Evolutionary conservation across 108 stramenopile genomes (phyloP).

Genomic region (Discostella stelligeroides): DNA sequence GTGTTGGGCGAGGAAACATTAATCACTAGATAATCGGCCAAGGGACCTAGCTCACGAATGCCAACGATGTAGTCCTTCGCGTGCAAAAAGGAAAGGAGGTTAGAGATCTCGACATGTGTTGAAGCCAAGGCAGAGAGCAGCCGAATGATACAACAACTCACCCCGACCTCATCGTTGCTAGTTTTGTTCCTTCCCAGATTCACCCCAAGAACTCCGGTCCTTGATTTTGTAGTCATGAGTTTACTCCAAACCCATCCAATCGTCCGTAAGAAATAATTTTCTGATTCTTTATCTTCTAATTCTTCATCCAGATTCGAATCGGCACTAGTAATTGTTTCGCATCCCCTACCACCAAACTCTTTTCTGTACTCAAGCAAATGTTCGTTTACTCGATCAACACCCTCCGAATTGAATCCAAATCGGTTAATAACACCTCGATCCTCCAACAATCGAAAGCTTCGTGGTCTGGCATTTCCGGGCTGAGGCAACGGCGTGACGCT

Average conservation of each 20-base stretch:
- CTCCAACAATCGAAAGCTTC: slow-evolving; percentile 91
- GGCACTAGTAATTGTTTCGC: slow-evolving; percentile 2
- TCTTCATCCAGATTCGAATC: neutral
- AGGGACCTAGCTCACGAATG: slow-evolving; percentile 79
- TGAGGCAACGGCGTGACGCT: slow-evolving; percentile 91
- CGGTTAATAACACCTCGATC: slow-evolving; percentile 94
- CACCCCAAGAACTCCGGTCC: slow-evolving; percentile 72
- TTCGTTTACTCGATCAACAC: slow-evolving; percentile 60
- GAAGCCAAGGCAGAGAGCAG: neutral
- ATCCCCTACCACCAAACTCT: slow-evolving; percentile 70
- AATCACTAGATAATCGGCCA: slow-evolving; percentile 95
- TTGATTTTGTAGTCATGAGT: slow-evolving; percentile 21
- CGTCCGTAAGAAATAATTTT: slow-evolving; percentile 17
- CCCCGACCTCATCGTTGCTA: slow-evolving; percentile 47
- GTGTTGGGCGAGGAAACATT: slow-evolving; percentile 94
- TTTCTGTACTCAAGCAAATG: slow-evolving; percentile 59
- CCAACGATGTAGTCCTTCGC: slow-evolving; percentile 78
- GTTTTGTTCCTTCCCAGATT: slow-evolving; percentile 97
- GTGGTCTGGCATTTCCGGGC: slow-evolving; percentile 93
- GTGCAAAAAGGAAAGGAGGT: neutral
- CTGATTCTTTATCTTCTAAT: neutral
- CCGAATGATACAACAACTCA: slow-evolving; percentile 19
- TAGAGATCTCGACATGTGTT: neutral
- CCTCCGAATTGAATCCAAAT: slow-evolving; percentile 94
- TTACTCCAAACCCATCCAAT: slow-evolving; percentile 33